Evolutionary conservation across 495 filamentous ascomycete species (phyloP).

Genomic region (Viridothelium virens): DNA sequence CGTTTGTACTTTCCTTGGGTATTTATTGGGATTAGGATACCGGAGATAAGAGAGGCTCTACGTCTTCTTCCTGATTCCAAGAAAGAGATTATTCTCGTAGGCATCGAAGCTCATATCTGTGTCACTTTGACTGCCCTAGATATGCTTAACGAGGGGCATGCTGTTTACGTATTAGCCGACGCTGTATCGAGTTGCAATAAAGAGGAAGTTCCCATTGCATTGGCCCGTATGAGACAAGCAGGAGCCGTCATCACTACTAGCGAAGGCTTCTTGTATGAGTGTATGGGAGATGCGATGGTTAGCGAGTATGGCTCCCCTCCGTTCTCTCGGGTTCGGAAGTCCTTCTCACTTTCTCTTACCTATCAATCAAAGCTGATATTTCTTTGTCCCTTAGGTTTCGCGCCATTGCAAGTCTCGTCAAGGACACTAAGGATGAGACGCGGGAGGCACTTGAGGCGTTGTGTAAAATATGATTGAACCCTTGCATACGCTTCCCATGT

Average conservation of each 20-base stretch:
- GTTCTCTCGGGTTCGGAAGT: background rate
- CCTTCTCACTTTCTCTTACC: background rate
- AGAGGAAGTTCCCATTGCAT: constrained; percentile 71
- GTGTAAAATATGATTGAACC: constrained; percentile 21
- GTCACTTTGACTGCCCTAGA: constrained; percentile 88
- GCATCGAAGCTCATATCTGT: constrained; percentile 93
- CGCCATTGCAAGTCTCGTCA: constrained; percentile 65
- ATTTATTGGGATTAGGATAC: constrained; percentile 31
- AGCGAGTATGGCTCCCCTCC: constrained; percentile 41
- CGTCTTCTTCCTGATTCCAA: constrained; percentile 17
- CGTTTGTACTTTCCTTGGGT: constrained; percentile 41
- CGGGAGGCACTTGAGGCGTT: constrained; percentile 25
- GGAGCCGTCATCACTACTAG: constrained; percentile 79
- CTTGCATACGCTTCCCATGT: background rate
- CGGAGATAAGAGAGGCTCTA: constrained; percentile 31
- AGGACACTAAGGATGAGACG: constrained; percentile 47
- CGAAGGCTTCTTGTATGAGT: constrained; percentile 89
- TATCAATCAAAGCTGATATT: background rate
- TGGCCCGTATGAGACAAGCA: constrained; percentile 63
- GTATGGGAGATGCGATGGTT: constrained; percentile 76
- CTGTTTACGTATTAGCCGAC: constrained; percentile 86
- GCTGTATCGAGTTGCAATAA: constrained; percentile 78
- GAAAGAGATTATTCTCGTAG: constrained; percentile 56
- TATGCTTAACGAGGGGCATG: constrained; percentile 61
- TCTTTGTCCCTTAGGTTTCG: constrained; percentile 47